Percentiles rank a stretch among this genome's conserved stretches.
phyloP scores from a whole-genome alignment of 345 rosid genomes.

The Crucihimalaya himalaica region DNA sequence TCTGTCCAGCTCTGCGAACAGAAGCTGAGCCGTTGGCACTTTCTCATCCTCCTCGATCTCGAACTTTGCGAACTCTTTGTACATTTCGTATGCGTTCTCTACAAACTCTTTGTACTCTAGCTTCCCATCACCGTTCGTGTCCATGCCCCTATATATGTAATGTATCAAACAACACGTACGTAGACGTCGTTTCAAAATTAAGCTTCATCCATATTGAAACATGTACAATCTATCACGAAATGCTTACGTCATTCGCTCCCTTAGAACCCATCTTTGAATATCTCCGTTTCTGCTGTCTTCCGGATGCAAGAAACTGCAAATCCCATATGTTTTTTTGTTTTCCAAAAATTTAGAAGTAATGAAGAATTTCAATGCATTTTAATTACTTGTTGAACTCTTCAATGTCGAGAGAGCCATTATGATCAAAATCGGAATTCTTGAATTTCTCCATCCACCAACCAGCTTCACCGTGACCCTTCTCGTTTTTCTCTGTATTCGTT shows the following conservation, averaged over 20 bases:
- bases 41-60: constrained; percentile 33
- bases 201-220: background rate
- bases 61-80: constrained; percentile 53
- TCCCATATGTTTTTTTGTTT: background rate
- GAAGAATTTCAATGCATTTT: background rate
- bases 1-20: constrained; percentile 56
- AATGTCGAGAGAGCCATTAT: constrained; percentile 50
- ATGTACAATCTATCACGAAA: background rate
- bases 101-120: constrained; percentile 55
- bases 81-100: constrained; percentile 44
- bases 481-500: constrained; percentile 48
- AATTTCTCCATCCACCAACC: constrained; percentile 79
- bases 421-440: constrained; percentile 57
- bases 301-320: constrained; percentile 69
- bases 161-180: background rate
- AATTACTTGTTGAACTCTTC: constrained; percentile 59
- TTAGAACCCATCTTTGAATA: constrained; percentile 57
- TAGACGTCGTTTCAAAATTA: background rate
- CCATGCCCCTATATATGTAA: constrained; percentile 49
- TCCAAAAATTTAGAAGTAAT: background rate
- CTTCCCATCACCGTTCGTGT: constrained; percentile 55
- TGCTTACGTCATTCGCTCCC: constrained; percentile 55
- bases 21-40: constrained; percentile 47
- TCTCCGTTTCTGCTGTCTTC: constrained; percentile 61
- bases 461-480: constrained; percentile 59